phyloP scores from a whole-genome alignment of 805 yeast genomes.

The Yarrowia sp. region DNA sequence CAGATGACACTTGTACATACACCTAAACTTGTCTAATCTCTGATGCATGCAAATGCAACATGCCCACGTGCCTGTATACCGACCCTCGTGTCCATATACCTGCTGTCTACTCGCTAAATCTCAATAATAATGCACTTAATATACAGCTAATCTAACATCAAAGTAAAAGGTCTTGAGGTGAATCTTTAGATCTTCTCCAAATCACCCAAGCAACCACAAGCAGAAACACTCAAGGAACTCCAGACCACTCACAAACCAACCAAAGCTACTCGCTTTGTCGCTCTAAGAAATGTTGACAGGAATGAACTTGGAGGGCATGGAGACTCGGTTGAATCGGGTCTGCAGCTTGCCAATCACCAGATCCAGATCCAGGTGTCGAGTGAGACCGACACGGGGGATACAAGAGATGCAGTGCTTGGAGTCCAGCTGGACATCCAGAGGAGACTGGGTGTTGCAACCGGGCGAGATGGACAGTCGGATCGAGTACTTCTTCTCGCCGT shows the following conservation, averaged over 20 bases:
- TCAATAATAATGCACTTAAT: conserved; percentile 7
- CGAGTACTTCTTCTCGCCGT: conserved; percentile 81
- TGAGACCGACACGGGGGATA: conserved; percentile 86
- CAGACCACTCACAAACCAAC: no score
- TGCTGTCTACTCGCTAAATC: neutral
- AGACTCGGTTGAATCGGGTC: conserved; percentile 83
- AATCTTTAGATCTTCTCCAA: no score
- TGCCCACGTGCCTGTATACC: no score
- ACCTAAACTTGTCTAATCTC: no score
- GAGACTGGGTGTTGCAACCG: conserved; percentile 98
- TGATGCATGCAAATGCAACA: no score
- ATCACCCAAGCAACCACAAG: neutral
- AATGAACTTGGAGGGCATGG: conserved; percentile 69
- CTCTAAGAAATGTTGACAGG: conserved; percentile 44
- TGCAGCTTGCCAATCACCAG: conserved; percentile 81
- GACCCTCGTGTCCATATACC: no score
- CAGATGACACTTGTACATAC: no score
- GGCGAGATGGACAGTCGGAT: conserved; percentile 92
- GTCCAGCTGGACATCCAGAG: conserved; percentile 94
- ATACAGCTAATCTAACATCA: conserved; percentile 10
- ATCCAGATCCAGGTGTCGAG: conserved; percentile 92
- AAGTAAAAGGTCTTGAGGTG: neutral
- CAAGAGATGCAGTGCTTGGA: conserved; percentile 96
- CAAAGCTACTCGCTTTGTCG: no score
- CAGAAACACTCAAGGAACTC: neutral